Percentiles rank a stretch among this genome's conserved stretches.
Conservation (phyloP, 2,329 filamentous ascomycete species). For the Aschersonia sp. region DNA sequence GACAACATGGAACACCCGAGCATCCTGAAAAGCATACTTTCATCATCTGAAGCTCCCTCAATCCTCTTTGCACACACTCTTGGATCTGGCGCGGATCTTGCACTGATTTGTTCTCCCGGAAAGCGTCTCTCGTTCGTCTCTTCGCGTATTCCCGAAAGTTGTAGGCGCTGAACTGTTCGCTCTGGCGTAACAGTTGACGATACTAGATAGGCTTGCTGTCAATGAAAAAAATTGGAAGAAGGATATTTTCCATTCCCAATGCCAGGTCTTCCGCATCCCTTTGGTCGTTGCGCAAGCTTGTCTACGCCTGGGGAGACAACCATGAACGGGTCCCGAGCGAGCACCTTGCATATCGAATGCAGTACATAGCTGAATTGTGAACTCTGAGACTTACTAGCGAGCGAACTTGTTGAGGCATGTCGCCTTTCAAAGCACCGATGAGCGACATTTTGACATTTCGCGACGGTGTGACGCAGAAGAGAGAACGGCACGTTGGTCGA, state of each 20-base stretch:
- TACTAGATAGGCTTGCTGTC: slow-evolving; percentile 42
- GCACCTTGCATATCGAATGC: too few species aligned
- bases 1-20: too few species aligned
- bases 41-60: slow-evolving; percentile 75
- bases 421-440: slow-evolving; percentile 28
- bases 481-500: background rate
- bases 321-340: background rate
- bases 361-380: too few species aligned
- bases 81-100: slow-evolving; percentile 66
- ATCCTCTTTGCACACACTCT: slow-evolving; percentile 75
- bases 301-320: background rate
- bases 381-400: slow-evolving; percentile 30
- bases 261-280: too few species aligned
- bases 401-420: slow-evolving; percentile 41
- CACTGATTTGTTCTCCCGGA: slow-evolving; percentile 64
- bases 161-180: slow-evolving; percentile 79
- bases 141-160: slow-evolving; percentile 97
- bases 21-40: slow-evolving; percentile 46
- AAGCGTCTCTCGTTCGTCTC: slow-evolving; percentile 80
- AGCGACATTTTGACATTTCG: slow-evolving; percentile 18
- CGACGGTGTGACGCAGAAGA: background rate
- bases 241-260: too few species aligned
- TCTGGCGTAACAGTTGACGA: slow-evolving; percentile 78
- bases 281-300: too few species aligned
- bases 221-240: background rate